These are phyloP conservation scores for Pythium aphanidermatum DNA, from an alignment of 352 stramenopile genomes.

Conservation along the genomic window DNA sequence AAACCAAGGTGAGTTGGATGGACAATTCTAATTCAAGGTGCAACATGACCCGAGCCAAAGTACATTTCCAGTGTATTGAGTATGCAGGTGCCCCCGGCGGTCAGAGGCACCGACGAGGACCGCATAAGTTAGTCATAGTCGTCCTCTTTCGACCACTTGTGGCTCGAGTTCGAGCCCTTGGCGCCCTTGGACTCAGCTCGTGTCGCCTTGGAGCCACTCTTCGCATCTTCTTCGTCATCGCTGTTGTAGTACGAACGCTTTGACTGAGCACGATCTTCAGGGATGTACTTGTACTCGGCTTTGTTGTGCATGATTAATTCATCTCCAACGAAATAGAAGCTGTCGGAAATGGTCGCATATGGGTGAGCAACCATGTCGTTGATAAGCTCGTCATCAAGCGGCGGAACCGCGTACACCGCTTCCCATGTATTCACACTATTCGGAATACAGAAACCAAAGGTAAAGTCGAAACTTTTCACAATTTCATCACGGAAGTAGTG, in stretches of 20 bases:
- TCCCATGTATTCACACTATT: conserved; percentile 95
- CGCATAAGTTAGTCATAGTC: conserved; percentile 76
- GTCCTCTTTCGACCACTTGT: conserved; percentile 89
- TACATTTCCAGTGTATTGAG: no score
- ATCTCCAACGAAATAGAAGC: conserved; percentile 95
- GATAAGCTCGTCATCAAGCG: conserved; percentile 92
- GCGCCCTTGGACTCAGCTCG: conserved; percentile 52
- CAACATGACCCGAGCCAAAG: no score
- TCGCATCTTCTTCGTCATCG: conserved; percentile 71
- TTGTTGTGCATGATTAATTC: conserved; percentile 97
- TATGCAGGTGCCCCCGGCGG: no score
- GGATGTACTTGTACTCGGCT: conserved; percentile 91
- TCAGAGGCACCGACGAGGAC: no score
- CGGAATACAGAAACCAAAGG: conserved; percentile 96
- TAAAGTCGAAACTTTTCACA: conserved; percentile 95
- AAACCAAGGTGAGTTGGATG: conserved; percentile 3
- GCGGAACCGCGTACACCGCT: conserved; percentile 91
- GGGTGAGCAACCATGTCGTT: conserved; percentile 92
- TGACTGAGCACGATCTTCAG: conserved; percentile 85
- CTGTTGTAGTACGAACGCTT: conserved; percentile 89
- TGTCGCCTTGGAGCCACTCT: conserved; percentile 45
- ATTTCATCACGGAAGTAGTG: conserved; percentile 96
- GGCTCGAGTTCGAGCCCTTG: conserved; percentile 33
- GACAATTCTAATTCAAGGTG: background rate
- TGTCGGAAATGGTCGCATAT: conserved; percentile 93